Evolutionary conservation across 2,329 filamentous ascomycete species (phyloP).

Genomic region (Colletotrichum kahawae): DNA sequence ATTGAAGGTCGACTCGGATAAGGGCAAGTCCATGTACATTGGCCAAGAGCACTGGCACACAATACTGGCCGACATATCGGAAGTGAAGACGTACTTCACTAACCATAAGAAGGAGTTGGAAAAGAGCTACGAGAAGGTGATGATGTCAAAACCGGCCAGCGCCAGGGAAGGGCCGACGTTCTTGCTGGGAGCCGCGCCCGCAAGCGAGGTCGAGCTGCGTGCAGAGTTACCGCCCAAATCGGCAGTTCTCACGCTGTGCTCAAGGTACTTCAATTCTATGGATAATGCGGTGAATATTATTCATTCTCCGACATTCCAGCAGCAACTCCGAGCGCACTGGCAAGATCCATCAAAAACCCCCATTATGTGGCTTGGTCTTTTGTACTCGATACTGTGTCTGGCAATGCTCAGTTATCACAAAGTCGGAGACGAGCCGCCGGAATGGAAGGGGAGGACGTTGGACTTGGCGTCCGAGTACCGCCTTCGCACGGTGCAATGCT

Average conservation of each 20-base stretch:
- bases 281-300: slow-evolving; percentile 75
- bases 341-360: slow-evolving; percentile 73
- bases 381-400: slow-evolving; percentile 78
- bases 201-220: slow-evolving; percentile 78
- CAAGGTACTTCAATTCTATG: slow-evolving; percentile 88
- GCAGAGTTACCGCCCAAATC: slow-evolving; percentile 80
- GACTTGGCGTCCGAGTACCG: slow-evolving; percentile 70
- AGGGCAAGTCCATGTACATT: slow-evolving; percentile 80
- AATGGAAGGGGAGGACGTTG: slow-evolving; percentile 72
- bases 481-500: slow-evolving; percentile 76
- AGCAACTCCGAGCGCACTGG: slow-evolving; percentile 71
- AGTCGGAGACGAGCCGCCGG: slow-evolving; percentile 78
- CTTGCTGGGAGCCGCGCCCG: slow-evolving; percentile 75
- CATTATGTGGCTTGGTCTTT: slow-evolving; percentile 78
- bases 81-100: slow-evolving; percentile 90
- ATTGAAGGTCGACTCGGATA: slow-evolving; percentile 79
- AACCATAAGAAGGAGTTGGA: slow-evolving; percentile 90
- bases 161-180: slow-evolving; percentile 74
- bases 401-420: slow-evolving; percentile 81
- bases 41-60: slow-evolving; percentile 86
- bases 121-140: slow-evolving; percentile 78
- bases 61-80: slow-evolving; percentile 80
- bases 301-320: slow-evolving; percentile 84
- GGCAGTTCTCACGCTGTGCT: slow-evolving; percentile 82
- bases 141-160: slow-evolving; percentile 66